Evolutionary conservation across 768 basidiomycete species (phyloP).

Genomic region (Hortiboletus flavorubellus): DNA sequence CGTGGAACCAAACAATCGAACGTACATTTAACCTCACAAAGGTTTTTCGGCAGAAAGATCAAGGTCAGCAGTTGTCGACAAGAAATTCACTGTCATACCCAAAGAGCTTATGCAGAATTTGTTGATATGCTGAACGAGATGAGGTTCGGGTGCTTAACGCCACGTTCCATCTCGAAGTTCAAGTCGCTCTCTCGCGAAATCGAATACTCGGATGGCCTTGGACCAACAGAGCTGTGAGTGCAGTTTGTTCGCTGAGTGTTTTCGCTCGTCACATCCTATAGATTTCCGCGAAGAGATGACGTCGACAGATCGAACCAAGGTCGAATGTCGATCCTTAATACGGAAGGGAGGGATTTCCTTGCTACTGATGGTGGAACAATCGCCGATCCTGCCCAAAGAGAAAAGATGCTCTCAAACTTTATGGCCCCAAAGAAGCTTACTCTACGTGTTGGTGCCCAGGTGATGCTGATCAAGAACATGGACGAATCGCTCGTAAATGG

Average conservation of each 20-base stretch:
- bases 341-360: slow-evolving; percentile 49
- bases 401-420: slow-evolving; percentile 83
- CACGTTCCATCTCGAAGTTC: slow-evolving; percentile 68
- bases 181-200: slow-evolving; percentile 66
- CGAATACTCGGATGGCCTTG: slow-evolving; percentile 74
- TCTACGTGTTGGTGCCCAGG: slow-evolving; percentile 80
- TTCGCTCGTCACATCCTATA: slow-evolving; percentile 28
- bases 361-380: slow-evolving; percentile 66
- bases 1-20: slow-evolving; percentile 72
- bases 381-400: slow-evolving; percentile 50
- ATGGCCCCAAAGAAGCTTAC: slow-evolving; percentile 77
- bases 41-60: slow-evolving; percentile 93
- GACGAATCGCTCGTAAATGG: slow-evolving; percentile 93
- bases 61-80: slow-evolving; percentile 47
- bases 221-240: slow-evolving; percentile 85
- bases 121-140: slow-evolving; percentile 98
- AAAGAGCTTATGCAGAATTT: slow-evolving; percentile 56
- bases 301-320: slow-evolving; percentile 80
- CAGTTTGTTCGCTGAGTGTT: background rate
- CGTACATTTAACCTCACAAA: slow-evolving; percentile 90
- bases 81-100: background rate
- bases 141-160: slow-evolving; percentile 79
- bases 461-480: slow-evolving; percentile 94
- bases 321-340: slow-evolving; percentile 61
- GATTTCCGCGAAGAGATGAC: slow-evolving; percentile 89